These are phyloP conservation scores for Candida wancherniae DNA, from an alignment of 805 yeast species.

Conservation along the genomic window DNA sequence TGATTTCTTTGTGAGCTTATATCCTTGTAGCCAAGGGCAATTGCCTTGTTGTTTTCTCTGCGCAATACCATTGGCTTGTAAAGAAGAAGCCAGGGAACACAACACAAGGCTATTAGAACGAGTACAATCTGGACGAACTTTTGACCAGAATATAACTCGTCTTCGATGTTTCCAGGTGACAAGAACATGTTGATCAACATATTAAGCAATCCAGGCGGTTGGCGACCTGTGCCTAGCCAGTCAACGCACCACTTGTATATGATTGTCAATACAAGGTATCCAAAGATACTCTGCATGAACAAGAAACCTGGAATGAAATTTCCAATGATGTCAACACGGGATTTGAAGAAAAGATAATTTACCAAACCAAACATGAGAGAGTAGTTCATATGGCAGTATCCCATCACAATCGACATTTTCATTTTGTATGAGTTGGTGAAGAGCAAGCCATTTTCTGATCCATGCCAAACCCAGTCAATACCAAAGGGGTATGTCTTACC, in stretches of 20 bases:
- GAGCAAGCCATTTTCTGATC: constrained; percentile 65
- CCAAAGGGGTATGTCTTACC: constrained; percentile 58
- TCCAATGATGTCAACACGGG: constrained; percentile 62
- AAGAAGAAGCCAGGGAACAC: constrained; percentile 71
- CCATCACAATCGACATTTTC: constrained; percentile 74
- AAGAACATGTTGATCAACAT: constrained; percentile 75
- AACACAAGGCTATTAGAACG: constrained; percentile 54
- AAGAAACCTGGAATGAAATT: constrained; percentile 69
- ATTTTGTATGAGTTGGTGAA: constrained; percentile 73
- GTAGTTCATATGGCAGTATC: constrained; percentile 70
- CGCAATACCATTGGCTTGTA: constrained; percentile 54
- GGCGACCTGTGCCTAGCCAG: constrained; percentile 57
- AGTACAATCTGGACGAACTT: constrained; percentile 54
- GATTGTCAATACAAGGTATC: constrained; percentile 61
- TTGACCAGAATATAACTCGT: constrained; percentile 62
- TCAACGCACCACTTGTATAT: constrained; percentile 72
- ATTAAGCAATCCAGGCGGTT: constrained; percentile 69
- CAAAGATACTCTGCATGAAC: constrained; percentile 74
- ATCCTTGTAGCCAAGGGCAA: constrained; percentile 34
- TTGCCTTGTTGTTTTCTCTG: constrained; percentile 31
- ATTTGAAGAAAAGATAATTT: constrained; percentile 53
- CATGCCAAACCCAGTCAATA: constrained; percentile 73
- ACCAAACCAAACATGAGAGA: constrained; percentile 65
- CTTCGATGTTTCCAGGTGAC: constrained; percentile 66
- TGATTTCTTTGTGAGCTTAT: constrained; percentile 28